Evolutionary conservation across 805 yeast species (phyloP).

Genomic region (Candida verbasci): DNA sequence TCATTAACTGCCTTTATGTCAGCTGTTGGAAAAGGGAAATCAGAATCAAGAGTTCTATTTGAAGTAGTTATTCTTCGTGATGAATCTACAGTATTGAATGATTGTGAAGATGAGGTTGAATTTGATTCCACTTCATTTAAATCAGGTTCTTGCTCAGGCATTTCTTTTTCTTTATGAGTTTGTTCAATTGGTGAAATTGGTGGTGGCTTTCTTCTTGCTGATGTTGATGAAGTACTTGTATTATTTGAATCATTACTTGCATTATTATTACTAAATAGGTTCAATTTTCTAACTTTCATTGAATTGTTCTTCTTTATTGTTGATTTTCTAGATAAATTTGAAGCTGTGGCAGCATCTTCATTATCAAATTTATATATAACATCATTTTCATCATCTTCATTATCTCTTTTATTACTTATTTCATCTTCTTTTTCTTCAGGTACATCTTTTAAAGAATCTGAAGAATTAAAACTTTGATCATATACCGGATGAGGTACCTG

Average conservation of each 20-base stretch:
- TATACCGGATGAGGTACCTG: not conserved
- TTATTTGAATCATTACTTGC: slow-evolving; percentile 1
- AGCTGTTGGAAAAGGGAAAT: slow-evolving; percentile 1
- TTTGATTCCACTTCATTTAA: slow-evolving; percentile 9
- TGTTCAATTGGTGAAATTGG: slow-evolving; percentile 7
- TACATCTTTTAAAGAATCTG: slow-evolving; percentile 31
- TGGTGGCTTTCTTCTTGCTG: slow-evolving; percentile 6
- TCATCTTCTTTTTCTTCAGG: slow-evolving; percentile 35
- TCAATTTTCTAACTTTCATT: slow-evolving; percentile 36
- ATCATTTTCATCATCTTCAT: slow-evolving; percentile 13
- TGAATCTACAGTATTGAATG: slow-evolving; percentile 2
- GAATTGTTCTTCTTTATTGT: slow-evolving; percentile 38
- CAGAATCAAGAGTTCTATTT: not conserved
- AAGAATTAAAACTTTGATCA: slow-evolving; percentile 13
- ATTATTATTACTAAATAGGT: slow-evolving; percentile 25
- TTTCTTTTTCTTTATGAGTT: not conserved
- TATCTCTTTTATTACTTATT: slow-evolving; percentile 2
- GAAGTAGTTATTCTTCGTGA: not conserved
- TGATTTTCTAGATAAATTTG: slow-evolving; percentile 33
- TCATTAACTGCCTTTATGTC: not conserved
- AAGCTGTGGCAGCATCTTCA: slow-evolving; percentile 22
- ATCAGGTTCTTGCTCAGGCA: slow-evolving; percentile 11
- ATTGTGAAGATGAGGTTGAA: slow-evolving; percentile 10
- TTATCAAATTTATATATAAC: slow-evolving; percentile 28
- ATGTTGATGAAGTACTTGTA: not conserved